phyloP scores from a whole-genome alignment of 805 yeast genomes.

The Saccharomycopsis schoenii region DNA sequence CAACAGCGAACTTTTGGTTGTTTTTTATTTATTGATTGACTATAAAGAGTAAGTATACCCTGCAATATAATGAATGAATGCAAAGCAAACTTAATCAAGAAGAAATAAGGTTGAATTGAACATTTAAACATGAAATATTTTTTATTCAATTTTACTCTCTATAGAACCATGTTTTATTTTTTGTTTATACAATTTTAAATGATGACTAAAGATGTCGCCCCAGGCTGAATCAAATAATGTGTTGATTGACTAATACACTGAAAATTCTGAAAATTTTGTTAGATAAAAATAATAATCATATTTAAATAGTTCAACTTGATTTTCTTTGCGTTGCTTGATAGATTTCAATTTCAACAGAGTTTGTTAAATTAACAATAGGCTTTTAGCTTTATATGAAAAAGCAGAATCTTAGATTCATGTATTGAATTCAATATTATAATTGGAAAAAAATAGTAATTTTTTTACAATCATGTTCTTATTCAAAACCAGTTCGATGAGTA shows the following conservation, averaged over 20 bases:
- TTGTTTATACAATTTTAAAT: conserved; percentile 19
- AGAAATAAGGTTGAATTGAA: too few relatives aligned
- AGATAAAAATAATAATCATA: not conserved
- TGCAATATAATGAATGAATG: too few relatives aligned
- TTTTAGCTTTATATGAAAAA: not conserved
- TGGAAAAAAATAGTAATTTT: not conserved
- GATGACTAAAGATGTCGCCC: conserved; percentile 68
- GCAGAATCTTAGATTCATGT: not conserved
- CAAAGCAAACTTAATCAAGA: too few relatives aligned
- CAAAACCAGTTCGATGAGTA: too few relatives aligned
- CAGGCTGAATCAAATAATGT: conserved; percentile 48
- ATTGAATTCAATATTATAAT: not conserved
- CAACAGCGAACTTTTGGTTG: too few relatives aligned
- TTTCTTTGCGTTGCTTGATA: not conserved
- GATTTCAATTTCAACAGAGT: too few relatives aligned
- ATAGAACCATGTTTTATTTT: too few relatives aligned
- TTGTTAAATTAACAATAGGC: too few relatives aligned
- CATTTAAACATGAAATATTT: too few relatives aligned
- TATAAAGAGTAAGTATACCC: too few relatives aligned
- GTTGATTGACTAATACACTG: conserved; percentile 67
- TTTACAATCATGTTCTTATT: not conserved
- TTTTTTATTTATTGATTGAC: too few relatives aligned
- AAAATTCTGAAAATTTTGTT: conserved; percentile 43
- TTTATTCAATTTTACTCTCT: too few relatives aligned
- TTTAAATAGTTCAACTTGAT: not conserved